Evolutionary conservation across 2,329 filamentous ascomycete genomes (phyloP), one percentile per base, ranked within the genome.

Genomic region (Aspergillus sergii): DNA sequence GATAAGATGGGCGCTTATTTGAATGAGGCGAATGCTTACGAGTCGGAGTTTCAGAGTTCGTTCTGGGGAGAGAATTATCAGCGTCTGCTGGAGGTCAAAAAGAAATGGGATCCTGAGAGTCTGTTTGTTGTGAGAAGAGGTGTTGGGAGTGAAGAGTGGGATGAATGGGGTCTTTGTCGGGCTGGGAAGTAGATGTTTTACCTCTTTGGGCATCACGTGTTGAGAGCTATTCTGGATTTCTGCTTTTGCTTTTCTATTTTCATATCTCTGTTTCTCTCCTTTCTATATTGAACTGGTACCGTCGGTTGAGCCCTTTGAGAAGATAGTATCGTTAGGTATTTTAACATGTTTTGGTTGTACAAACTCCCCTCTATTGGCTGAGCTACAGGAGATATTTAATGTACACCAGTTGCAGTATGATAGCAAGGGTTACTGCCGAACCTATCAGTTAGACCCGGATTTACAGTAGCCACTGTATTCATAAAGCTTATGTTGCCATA

Each of bases 1-100:
- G 67, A 72, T n/a, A 60, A 68, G 53, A 69, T 67, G n/a, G 73
- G 72, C 4, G 73, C 71, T 10, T 76, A 75, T 54, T 54, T 72
- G n/a, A 75, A 74, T 48, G 74, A 75, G 64, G 72, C 66, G 57
- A 55, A 60, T 43, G 23, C 63, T 6, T 58, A 70, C 55, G 69
- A 68, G 23, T 59, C 64, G 34, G 45, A 55, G 4, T 62, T 61
- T 32, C 64, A 69, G 55, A 55, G 50, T 39, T 64, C 65, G 21
- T 70, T 70, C 60, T 72, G 64, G 63, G 70, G 65, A 64, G 61
- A 45, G 57, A 71, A 69, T 30, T 71, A 72, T 56, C 39, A 39
- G 14, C 58, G 64, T 0, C 34, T 72, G 14, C 59, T 55, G 9
- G n/a, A 36, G 4, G 61, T 73, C 10, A 73, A 73, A 30, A 58